Conservation (phyloP, 768 basidiomycete species). For the Dacryopinax primogenitus region DNA sequence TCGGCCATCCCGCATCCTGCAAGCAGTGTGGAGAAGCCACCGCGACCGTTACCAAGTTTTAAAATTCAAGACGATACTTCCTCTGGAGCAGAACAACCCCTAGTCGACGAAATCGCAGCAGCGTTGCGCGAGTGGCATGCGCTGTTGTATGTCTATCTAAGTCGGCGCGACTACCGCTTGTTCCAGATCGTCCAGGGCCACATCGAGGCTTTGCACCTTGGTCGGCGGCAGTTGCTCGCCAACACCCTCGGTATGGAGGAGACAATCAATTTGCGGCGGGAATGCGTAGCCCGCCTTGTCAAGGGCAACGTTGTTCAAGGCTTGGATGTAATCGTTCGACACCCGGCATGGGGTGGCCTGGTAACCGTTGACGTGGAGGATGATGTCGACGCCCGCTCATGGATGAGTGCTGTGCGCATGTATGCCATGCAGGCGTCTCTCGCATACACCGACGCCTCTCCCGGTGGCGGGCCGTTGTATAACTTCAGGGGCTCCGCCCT, state of each 20-base stretch:
- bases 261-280: conserved; percentile 61
- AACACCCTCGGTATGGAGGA: conserved; percentile 81
- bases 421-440: conserved; percentile 76
- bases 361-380: conserved; percentile 84
- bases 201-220: conserved; percentile 81
- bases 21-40: conserved; percentile 38
- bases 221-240: conserved; percentile 79
- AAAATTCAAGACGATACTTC: conserved; percentile 90
- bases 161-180: conserved; percentile 74
- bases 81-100: conserved; percentile 68
- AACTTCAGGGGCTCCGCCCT: conserved; percentile 2
- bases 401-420: conserved; percentile 84
- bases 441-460: conserved; percentile 52
- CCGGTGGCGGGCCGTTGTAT: not conserved
- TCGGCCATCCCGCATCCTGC: conserved; percentile 20
- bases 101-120: conserved; percentile 94
- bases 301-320: conserved; percentile 84
- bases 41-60: conserved; percentile 84
- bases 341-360: conserved; percentile 80
- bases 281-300: conserved; percentile 79
- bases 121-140: conserved; percentile 93
- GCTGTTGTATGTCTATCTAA: conserved; percentile 82
- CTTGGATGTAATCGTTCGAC: conserved; percentile 89
- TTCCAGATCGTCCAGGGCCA: conserved; percentile 79
- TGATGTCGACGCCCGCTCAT: conserved; percentile 64